Percentiles rank a stretch among this genome's conserved stretches.
These are phyloP conservation scores for Borovskyia barvae DNA, from an alignment of 208 protist species.

Conservation along the genomic window DNA sequence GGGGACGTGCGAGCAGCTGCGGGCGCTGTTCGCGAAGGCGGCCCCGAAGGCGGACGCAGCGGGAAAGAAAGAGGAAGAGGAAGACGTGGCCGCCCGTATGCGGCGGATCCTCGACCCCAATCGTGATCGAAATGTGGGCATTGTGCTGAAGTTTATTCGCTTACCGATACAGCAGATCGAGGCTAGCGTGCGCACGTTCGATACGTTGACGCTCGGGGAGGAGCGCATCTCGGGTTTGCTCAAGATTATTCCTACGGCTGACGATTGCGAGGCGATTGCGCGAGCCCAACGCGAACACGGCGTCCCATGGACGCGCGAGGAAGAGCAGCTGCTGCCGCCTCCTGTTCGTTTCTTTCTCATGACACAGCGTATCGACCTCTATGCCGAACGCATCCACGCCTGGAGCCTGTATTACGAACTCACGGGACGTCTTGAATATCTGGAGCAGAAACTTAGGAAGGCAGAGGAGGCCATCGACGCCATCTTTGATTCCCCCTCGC, in stretches of 20 bases:
- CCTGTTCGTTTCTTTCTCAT: constrained; percentile 78
- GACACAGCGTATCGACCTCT: constrained; percentile 64
- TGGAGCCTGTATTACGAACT: constrained; percentile 75
- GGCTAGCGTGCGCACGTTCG: constrained; percentile 67
- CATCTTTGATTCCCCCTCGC: constrained; percentile 37
- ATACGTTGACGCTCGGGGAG: constrained; percentile 70
- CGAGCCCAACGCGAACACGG: constrained; percentile 38
- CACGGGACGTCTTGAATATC: constrained; percentile 37
- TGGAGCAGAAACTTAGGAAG: constrained; percentile 47
- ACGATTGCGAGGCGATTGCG: constrained; percentile 56
- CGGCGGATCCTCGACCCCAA: constrained; percentile 41
- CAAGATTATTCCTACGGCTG: constrained; percentile 65
- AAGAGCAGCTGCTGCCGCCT: constrained; percentile 46
- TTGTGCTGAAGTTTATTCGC: constrained; percentile 76
- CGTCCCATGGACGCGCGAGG: constrained; percentile 29
- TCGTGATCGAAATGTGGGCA: constrained; percentile 72
- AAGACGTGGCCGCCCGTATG: neutral
- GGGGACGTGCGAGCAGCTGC: constrained; percentile 9
- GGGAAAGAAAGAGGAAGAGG: no score
- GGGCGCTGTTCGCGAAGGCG: constrained; percentile 28
- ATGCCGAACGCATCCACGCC: constrained; percentile 64
- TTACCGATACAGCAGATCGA: constrained; percentile 76
- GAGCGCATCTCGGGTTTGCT: constrained; percentile 56
- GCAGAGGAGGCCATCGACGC: constrained; percentile 36
- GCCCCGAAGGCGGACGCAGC: constrained; percentile 10